These are phyloP conservation scores for Neodidymelliopsis sp. DNA, from an alignment of 2,329 filamentous ascomycete species.

Conservation along the genomic window DNA sequence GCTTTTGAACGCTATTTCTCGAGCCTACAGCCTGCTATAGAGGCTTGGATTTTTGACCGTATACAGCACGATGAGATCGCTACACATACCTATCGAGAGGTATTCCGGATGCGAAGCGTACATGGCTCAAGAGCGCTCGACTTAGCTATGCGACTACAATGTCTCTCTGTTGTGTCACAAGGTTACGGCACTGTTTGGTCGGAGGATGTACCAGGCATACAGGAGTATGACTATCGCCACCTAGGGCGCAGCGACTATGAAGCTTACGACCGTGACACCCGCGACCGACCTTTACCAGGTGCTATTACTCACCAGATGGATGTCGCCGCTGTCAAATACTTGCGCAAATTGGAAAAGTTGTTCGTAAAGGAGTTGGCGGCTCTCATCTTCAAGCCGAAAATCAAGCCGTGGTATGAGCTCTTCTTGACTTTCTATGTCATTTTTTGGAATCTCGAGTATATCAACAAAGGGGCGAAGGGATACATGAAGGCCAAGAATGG, in stretches of 20 bases:
- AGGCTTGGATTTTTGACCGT: slow-evolving; percentile 42
- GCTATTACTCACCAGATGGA: slow-evolving; percentile 49
- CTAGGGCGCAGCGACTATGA: slow-evolving; percentile 45
- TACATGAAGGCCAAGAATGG: slow-evolving; percentile 47
- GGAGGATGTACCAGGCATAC: slow-evolving; percentile 41
- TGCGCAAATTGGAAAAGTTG: slow-evolving; percentile 39
- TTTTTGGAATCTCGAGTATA: slow-evolving; percentile 48
- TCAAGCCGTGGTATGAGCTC: slow-evolving; percentile 50
- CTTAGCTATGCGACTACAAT: slow-evolving; percentile 43
- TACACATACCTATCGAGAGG: slow-evolving; percentile 42
- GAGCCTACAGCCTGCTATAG: slow-evolving; percentile 36
- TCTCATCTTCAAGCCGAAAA: slow-evolving; percentile 42
- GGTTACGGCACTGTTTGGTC: slow-evolving; percentile 48
- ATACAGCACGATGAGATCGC: slow-evolving; percentile 40
- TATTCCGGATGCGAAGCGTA: slow-evolving; percentile 36
- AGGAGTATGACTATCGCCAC: slow-evolving; percentile 40
- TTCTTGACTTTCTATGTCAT: slow-evolving; percentile 47
- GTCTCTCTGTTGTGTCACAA: slow-evolving; percentile 47
- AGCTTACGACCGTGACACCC: slow-evolving; percentile 44
- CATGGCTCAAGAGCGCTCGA: slow-evolving; percentile 35
- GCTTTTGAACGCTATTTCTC: slow-evolving; percentile 41
- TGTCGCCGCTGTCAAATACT: slow-evolving; percentile 44
- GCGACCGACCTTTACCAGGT: slow-evolving; percentile 44
- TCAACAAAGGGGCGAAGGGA: slow-evolving; percentile 41
- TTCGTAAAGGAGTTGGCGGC: slow-evolving; percentile 40